Base-by-base conservation (phyloP, 306 rosid genomes). In the Abrus precatorius region DNA sequence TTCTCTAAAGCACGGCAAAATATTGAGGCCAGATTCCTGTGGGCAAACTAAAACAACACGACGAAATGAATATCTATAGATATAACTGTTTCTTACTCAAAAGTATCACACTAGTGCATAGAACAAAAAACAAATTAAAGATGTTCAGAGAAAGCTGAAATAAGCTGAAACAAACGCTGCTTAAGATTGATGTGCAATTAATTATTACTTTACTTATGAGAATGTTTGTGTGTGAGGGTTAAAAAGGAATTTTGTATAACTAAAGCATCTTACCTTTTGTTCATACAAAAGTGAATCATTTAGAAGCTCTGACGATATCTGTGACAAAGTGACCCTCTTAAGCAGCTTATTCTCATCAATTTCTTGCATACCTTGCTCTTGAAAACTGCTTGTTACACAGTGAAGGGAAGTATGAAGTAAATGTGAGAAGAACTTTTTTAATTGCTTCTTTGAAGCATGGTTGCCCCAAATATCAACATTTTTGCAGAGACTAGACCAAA, bases 401-500 rank as follows among this genome's bases (percentile, higher is more conserved):
- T 77, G 83, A 84, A 86, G 81, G 72, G 93, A 89, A 57, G 92
- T 76, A 55, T 14, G 83, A 7, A 93, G 88, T 82, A 95, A 79
- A 86, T 87, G 78, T 52, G 89, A 89, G 76, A 89, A 86, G 81
- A 91, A 93, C 80, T 57, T 84, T 73, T 89, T 90, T 81, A 90
- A 78, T 72, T 90, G 89, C 87, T 89, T 91, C 85, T 89, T 89
- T 67, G 94, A 67, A 76, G 93, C 94, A 84, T 93, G 92, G 67
- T 81, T 74, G 38, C 92, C 84, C 99, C 99, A 95, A 84, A 87
- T 75, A 84, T 91, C 94, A 83, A 93, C 76, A 81, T 91, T 90
- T 76, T 89, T 92, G 88, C 97, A 95, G 47, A 95, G 68, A 78
- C 78, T 88, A 84, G 94, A 91, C 98, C 99, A 95, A 72, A 91